Evolutionary conservation across 202 grass and related monocot genomes (phyloP).

Genomic region (Eragrostis tef): DNA sequence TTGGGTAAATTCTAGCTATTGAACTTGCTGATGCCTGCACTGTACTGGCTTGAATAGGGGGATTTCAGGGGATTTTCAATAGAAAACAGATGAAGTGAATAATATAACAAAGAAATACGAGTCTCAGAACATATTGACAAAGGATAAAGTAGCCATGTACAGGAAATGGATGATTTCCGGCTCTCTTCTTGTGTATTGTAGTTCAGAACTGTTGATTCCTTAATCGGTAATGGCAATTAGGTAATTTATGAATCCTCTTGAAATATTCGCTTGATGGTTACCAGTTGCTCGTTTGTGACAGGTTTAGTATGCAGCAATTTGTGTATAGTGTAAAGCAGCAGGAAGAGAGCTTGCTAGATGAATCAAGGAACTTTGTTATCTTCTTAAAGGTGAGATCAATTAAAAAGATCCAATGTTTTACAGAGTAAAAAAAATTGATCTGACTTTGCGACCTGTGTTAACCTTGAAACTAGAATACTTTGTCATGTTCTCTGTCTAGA

Average conservation of each 20-base stretch:
- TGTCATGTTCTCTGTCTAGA: neutral
- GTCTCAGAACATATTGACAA: neutral
- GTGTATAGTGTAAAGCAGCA: neutral
- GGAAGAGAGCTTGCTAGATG: neutral
- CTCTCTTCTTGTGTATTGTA: neutral
- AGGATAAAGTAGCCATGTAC: neutral
- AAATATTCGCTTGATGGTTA: neutral
- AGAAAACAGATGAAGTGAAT: neutral
- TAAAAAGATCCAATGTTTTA: neutral
- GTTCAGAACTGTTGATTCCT: neutral
- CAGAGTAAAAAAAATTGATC: neutral
- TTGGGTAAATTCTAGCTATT: neutral
- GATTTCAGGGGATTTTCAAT: neutral
- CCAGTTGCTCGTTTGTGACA: neutral
- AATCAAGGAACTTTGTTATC: neutral
- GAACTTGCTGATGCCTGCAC: neutral
- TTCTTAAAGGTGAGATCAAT: neutral
- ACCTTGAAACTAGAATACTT: neutral
- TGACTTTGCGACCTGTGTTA: neutral
- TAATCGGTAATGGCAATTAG: neutral
- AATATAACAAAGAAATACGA: neutral
- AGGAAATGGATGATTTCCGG: neutral
- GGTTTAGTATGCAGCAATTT: neutral
- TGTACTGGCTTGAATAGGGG: neutral
- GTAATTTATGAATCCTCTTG: neutral